A percentile compares a stretch with the other conserved stretches of the same genome.
Conservation (phyloP, 140 eudicot genomes). For the Anethum foeniculum region DNA sequence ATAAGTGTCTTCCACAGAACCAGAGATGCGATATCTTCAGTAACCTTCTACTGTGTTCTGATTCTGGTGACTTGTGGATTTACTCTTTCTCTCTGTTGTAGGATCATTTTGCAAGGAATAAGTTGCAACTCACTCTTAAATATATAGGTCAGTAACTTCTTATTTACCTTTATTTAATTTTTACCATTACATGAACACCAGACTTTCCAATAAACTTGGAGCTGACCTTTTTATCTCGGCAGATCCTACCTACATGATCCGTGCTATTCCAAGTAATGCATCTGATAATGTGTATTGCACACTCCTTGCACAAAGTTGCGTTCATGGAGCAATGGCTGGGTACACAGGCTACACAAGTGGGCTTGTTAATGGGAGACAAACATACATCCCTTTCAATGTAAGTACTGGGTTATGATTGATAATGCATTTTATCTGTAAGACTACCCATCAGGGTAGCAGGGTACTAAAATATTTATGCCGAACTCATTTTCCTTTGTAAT, state of each 20-base stretch:
- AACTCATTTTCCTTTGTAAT: not conserved
- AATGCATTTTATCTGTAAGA: not conserved
- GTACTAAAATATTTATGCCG: not conserved
- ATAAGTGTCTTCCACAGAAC: not conserved
- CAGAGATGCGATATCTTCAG: not conserved
- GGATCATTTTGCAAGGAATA: slow-evolving; percentile 52
- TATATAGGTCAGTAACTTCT: slow-evolving; percentile 54
- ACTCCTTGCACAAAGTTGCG: slow-evolving; percentile 95
- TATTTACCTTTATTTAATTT: not conserved
- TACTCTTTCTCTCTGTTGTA: slow-evolving; percentile 24
- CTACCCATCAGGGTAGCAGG: not conserved
- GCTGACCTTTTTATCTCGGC: slow-evolving; percentile 20
- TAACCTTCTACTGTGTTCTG: not conserved
- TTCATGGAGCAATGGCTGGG: slow-evolving; percentile 97
- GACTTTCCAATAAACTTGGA: slow-evolving; percentile 1
- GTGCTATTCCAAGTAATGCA: slow-evolving; percentile 91
- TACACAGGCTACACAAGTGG: slow-evolving; percentile 77
- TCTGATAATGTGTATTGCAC: slow-evolving; percentile 91
- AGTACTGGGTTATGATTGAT: slow-evolving; percentile 14
- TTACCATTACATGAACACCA: not conserved
- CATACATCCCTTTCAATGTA: slow-evolving; percentile 84
- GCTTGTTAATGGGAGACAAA: slow-evolving; percentile 87
- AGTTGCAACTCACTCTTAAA: slow-evolving; percentile 52
- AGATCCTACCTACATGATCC: slow-evolving; percentile 97
- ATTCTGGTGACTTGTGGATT: not conserved